Evolutionary conservation across 2,329 filamentous ascomycete genomes (phyloP), one percentile per base, ranked within the genome.

Genomic region (Beauveria pseudobassiana): DNA sequence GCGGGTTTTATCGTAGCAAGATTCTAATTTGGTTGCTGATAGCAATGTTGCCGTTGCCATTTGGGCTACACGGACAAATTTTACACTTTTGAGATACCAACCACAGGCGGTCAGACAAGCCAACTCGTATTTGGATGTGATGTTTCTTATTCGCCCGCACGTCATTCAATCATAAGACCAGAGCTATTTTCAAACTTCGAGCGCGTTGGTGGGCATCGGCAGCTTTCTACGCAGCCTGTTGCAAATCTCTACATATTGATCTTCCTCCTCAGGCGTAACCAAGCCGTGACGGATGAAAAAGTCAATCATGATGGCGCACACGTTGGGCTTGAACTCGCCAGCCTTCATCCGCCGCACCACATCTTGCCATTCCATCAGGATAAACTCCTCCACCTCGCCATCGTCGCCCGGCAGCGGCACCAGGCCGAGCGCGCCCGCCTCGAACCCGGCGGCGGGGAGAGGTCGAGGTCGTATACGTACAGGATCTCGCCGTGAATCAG

Each of bases 291-390:
- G 77, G 51, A 96, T 77, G 67, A 96, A 85, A 72, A 96, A 96
- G 69, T 96, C 91, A 53, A 95, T 79, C 76, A 93, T 78, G 53
- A 93, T 87, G 34, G 88, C 71, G 28, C 88, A 87, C 67, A 90
- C 91, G 69, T 96, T 95, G 0, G 91, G 88, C 78, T 96, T 96
- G 76, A 96, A 96, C 71, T 91, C 85, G 3, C 86, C 86, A 18
- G 77, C 77, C 20, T 79, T 74, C 77, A 96, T 78, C 1, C 85
- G 84, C 59, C 76, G 70, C 70, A 84, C 80, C 5, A 93, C 84
- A 68, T 82, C 76, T 0, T 71, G 70, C 12, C 92, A 77, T 10
- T 74, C 80, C 84, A 87, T 85, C 65, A 93, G 76, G 65, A 83
- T 77, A 69, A 96, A 96, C 64, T 84, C 82, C 63, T 90, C 85